Conservation (phyloP, 1,284 basidiomycete species). For the Xerocomus nothofagi region DNA sequence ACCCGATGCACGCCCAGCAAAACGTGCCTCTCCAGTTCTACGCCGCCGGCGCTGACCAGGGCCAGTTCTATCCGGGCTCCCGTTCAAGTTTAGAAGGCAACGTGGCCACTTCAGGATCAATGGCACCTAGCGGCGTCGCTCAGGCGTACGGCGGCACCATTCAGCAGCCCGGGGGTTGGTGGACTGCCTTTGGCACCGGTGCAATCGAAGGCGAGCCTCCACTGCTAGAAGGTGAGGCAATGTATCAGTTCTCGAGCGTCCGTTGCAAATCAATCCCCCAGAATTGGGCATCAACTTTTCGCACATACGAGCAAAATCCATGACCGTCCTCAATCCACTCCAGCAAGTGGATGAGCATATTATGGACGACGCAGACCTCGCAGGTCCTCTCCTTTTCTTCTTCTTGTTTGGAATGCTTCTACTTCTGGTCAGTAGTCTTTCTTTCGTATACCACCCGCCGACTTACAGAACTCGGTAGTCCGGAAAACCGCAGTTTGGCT, state of each 20-base stretch:
- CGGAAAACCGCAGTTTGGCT: constrained; percentile 98
- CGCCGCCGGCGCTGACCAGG: constrained; percentile 50
- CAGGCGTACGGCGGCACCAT: constrained; percentile 70
- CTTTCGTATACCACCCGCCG: not conserved
- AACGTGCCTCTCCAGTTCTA: constrained; percentile 76
- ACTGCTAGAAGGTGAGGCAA: constrained; percentile 77
- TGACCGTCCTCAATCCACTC: constrained; percentile 95
- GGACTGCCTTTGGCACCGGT: constrained; percentile 93
- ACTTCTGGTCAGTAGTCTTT: constrained; percentile 70
- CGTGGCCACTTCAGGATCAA: constrained; percentile 56
- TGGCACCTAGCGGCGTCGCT: constrained; percentile 44
- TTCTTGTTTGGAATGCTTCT: constrained; percentile 92
- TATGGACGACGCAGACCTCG: constrained; percentile 99
- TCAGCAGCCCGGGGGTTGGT: constrained; percentile 71
- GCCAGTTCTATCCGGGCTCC: constrained; percentile 64
- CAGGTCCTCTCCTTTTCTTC: constrained; percentile 93
- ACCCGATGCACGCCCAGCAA: constrained; percentile 48
- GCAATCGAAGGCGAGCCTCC: constrained; percentile 95
- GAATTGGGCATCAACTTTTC: constrained; percentile 98
- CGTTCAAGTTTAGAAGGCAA: constrained; percentile 74
- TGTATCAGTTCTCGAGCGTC: not conserved
- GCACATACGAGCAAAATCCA: constrained; percentile 91
- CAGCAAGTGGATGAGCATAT: constrained; percentile 88
- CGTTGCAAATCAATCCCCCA: constrained; percentile 35
- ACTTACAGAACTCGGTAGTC: constrained; percentile 55